phyloP scores from a whole-genome alignment of 2,329 filamentous ascomycete species.

The Phyllosticta citribraziliensis region DNA sequence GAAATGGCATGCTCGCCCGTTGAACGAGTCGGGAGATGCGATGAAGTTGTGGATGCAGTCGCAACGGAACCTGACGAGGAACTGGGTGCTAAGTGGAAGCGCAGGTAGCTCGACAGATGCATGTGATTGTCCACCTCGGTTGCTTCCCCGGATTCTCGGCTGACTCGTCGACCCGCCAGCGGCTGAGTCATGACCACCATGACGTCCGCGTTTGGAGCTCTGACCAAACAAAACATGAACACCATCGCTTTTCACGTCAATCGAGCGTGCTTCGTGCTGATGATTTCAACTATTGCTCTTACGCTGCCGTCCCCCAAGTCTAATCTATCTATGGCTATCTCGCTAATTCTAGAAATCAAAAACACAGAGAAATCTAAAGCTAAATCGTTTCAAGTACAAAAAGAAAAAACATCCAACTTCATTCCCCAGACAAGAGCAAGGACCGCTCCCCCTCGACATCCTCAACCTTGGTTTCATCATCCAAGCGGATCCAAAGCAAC shows the following conservation, averaged over 20 bases:
- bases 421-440: too few species aligned
- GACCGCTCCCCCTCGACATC: not conserved
- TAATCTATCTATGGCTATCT: too few species aligned
- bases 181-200: not conserved
- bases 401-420: too few species aligned
- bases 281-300: too few species aligned
- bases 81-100: not conserved
- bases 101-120: not conserved
- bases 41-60: constrained; percentile 3
- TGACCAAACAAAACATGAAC: not conserved
- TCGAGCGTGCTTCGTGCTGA: too few species aligned
- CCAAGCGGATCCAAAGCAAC: not conserved
- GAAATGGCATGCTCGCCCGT: constrained; percentile 9
- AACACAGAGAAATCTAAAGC: too few species aligned
- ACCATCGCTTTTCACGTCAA: too few species aligned
- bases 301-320: too few species aligned
- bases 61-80: not conserved
- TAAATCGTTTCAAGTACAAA: too few species aligned
- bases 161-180: not conserved
- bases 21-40: not conserved
- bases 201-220: not conserved
- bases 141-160: constrained; percentile 8
- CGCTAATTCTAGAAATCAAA: too few species aligned
- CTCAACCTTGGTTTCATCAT: not conserved
- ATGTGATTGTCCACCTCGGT: constrained; percentile 10